Evolutionary conservation across 257 asterid species (phyloP), one percentile per base, ranked within the genome.

Genomic region (Scutellaria minor): DNA sequence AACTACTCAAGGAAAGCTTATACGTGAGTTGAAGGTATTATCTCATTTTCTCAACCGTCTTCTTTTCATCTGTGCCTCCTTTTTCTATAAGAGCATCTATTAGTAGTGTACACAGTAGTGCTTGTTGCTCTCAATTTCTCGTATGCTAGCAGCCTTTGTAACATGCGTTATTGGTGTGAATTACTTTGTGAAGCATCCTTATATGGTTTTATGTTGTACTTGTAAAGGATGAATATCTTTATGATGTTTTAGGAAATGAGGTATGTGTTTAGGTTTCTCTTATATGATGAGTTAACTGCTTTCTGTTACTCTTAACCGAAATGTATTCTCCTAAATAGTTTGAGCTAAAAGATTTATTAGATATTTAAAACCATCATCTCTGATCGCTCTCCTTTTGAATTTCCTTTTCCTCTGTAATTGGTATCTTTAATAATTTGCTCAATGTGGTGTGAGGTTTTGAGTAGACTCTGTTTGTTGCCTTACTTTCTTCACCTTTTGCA

Each of bases 11-110:
- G 97, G 98, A 68, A 91, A 91, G 89, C 86, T 94, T 66, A 91
- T 91, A 60, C 89, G 97, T 22, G 96, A 91, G 76, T 77, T 91
- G 81, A 94, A 88, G 97, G 99, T 89, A 78, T 78, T 72, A 46
- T 12, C 60, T 6, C 51, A 9, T 68, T 58, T 44, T 40, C 60
- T 54, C 59, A 6, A 31, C 66, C 9, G 6, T 48, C 27, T 7
- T 20, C 44, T 10, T 4, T 47, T 45, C 24, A 5, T 64, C 20
- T 55, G 56, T 40, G 27, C 58, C n/a, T 52, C 58, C 55, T 48
- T n/a, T 50, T 72, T 54, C 40, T 11, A 18, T 11, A 24, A 59
- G 57, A 53, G 70, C 47, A 61, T 53, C 54, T 65, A 9, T 71
- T 71, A 59, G 50, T 46, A 45, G 31, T 12, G 35, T 50, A 50